Evolutionary conservation across 2,329 filamentous ascomycete species (phyloP).

Genomic region (Penicillium sp.): DNA sequence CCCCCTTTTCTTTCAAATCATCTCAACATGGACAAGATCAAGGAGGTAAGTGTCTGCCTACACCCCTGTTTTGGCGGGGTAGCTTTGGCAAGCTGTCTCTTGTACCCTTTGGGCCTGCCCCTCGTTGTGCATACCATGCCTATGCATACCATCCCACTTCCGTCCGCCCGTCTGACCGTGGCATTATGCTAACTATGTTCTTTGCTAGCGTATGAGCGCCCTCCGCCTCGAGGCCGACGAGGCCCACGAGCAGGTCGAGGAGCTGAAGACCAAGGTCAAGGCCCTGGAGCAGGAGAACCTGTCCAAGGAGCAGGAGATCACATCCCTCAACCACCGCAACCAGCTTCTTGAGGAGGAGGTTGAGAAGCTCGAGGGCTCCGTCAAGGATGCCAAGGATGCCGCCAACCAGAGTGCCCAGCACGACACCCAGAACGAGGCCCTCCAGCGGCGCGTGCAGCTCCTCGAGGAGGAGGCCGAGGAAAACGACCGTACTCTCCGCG

Average conservation of each 20-base stretch:
- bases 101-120: constrained; percentile 25
- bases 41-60: constrained; percentile 70
- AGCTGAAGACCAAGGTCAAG: constrained; percentile 88
- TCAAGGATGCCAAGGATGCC: constrained; percentile 87
- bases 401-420: constrained; percentile 82
- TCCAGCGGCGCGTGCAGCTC: constrained; percentile 90
- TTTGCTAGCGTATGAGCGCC: constrained; percentile 84
- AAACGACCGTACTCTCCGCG: constrained; percentile 92
- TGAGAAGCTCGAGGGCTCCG: constrained; percentile 83
- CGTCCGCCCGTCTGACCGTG: constrained; percentile 26
- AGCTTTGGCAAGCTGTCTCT: constrained; percentile 40
- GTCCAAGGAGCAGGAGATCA: constrained; percentile 97
- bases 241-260: constrained; percentile 78
- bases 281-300: constrained; percentile 91
- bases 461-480: constrained; percentile 98
- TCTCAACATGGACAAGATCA: constrained; percentile 81
- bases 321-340: constrained; percentile 95
- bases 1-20: constrained; percentile 34
- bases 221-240: constrained; percentile 95
- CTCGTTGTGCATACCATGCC: constrained; percentile 25
- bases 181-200: constrained; percentile 23
- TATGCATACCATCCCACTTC: constrained; percentile 16
- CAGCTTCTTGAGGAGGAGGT: constrained; percentile 86
- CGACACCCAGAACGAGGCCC: constrained; percentile 86
- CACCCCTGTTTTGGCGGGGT: constrained; percentile 46